Evolutionary conservation across 768 basidiomycete species (phyloP).

Genomic region (Boletellus sp.): DNA sequence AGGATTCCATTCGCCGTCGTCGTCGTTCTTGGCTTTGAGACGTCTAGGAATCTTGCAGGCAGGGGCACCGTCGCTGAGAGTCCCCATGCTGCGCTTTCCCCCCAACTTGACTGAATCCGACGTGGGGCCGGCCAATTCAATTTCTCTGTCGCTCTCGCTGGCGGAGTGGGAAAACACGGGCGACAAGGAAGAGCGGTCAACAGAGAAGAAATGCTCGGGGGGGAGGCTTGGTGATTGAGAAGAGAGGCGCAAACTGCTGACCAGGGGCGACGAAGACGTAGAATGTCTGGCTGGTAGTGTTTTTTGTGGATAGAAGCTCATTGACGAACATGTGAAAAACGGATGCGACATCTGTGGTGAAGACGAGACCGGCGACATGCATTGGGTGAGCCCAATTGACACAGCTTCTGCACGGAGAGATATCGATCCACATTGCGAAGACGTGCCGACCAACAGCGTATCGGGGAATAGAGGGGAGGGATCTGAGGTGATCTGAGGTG

Average conservation of each 20-base stretch:
- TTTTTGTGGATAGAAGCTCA: neutral
- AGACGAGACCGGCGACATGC: neutral
- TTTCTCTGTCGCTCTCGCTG: neutral
- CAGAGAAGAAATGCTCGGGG: neutral
- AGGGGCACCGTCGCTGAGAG: slow-evolving; percentile 1
- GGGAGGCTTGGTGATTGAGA: slow-evolving; percentile 10
- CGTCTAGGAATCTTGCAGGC: slow-evolving; percentile 5
- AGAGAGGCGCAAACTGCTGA: slow-evolving; percentile 10
- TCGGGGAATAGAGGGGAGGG: neutral
- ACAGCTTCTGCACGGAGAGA: neutral
- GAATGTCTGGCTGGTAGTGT: neutral
- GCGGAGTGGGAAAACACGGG: neutral
- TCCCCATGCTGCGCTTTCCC: slow-evolving; percentile 12
- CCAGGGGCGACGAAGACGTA: slow-evolving; percentile 16
- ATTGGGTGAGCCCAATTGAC: neutral
- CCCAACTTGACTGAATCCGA: neutral
- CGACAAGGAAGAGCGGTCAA: neutral
- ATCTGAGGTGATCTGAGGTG: neutral
- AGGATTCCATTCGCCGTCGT: slow-evolving; percentile 25
- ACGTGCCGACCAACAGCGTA: neutral
- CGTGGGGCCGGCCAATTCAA: neutral
- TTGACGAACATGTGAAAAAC: neutral
- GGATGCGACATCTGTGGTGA: neutral
- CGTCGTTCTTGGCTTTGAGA: slow-evolving; percentile 10
- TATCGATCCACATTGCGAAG: neutral